Evolutionary conservation across 345 rosid genomes (phyloP), one percentile per base, ranked within the genome.

Genomic region (Camelina hispida): DNA sequence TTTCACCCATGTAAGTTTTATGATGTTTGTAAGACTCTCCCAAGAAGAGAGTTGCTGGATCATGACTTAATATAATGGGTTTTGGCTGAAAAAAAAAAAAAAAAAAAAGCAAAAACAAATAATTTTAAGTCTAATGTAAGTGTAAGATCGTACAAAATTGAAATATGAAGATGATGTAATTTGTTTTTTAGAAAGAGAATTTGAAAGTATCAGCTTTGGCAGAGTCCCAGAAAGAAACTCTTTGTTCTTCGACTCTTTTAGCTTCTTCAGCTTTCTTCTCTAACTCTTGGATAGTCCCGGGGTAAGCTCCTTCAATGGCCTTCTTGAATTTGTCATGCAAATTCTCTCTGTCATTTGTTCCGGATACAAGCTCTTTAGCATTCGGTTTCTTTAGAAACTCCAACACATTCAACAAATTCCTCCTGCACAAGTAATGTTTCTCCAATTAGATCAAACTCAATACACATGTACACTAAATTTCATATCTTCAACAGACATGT

Each of bases 351-450:
- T 94, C 98, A 43, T 47, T 80, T 53, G 97, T 94, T 67, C 97
- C 97, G 1, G 99, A 95, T 42, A 95, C 97, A 0, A 95, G 90
- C 30, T 79, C 86, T 32, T 85, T 82, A 2, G 97, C 97, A 79
- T 92, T 92, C 0, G 99, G 97, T 78, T 84, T 87, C 85, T 86
- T 89, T 35, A 95, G 85, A 79, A 95, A 95, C 44, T 90, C 92
- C 80, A 92, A 46, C 64, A 92, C 99, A 48, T 90, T 87, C 80
- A 92, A 55, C 81, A 95, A 75, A 77, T 95, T 95, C 43, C 92
- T 90, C 89, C 99, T 95, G 92, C 78, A 35, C 40, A 59, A 25
- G 38, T 46, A 37, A 70, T 37, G 44, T 70, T 53, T 18, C 40
- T 10, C 61, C 40, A 15, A 37, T 77, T 51, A 48, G 68, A 71